Percentiles rank a stretch among this genome's conserved stretches.
Conservation (phyloP, 768 basidiomycete genomes). For the Tubosaeta sp. region DNA sequence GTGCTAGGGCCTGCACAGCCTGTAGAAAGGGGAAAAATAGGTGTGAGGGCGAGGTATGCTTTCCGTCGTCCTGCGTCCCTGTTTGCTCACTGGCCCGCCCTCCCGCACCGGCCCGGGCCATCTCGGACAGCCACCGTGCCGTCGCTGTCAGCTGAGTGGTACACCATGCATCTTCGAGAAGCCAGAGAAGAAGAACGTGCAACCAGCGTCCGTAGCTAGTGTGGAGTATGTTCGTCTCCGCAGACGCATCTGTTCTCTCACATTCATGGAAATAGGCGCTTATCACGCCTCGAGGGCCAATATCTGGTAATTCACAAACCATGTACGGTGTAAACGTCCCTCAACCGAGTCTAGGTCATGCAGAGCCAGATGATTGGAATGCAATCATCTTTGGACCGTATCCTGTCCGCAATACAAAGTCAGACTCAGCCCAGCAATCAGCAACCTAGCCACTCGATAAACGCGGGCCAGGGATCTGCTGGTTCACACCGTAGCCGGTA, state of each 20-base stretch:
- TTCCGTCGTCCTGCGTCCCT: conserved; percentile 36
- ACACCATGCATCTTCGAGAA: conserved; percentile 85
- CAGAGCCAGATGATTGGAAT: conserved; percentile 94
- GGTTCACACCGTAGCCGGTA: conserved; percentile 27
- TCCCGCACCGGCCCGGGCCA: conserved; percentile 69
- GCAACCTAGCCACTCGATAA: conserved; percentile 20
- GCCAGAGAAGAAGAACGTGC: conserved; percentile 79
- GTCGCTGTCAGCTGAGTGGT: conserved; percentile 81
- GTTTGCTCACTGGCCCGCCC: conserved; percentile 60
- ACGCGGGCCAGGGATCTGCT: conserved; percentile 14
- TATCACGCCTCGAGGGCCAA: conserved; percentile 81
- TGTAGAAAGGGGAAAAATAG: conserved; percentile 92
- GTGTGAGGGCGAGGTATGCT: conserved; percentile 83
- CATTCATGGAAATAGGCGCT: conserved; percentile 47
- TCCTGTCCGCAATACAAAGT: conserved; percentile 60
- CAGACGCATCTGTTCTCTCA: conserved; percentile 12
- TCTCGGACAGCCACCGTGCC: conserved; percentile 73
- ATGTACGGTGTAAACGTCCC: not conserved
- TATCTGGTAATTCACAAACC: conserved; percentile 53
- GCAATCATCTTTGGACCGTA: conserved; percentile 85
- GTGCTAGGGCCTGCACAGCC: conserved; percentile 83
- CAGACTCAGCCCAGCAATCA: conserved; percentile 33
- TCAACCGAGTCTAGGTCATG: conserved; percentile 56
- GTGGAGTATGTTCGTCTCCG: conserved; percentile 56
- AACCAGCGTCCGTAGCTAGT: conserved; percentile 56